A percentile compares a stretch with the other conserved stretches of the same genome.
Conservation (phyloP, 768 basidiomycete species). For the Boletus pseudopeckii region DNA sequence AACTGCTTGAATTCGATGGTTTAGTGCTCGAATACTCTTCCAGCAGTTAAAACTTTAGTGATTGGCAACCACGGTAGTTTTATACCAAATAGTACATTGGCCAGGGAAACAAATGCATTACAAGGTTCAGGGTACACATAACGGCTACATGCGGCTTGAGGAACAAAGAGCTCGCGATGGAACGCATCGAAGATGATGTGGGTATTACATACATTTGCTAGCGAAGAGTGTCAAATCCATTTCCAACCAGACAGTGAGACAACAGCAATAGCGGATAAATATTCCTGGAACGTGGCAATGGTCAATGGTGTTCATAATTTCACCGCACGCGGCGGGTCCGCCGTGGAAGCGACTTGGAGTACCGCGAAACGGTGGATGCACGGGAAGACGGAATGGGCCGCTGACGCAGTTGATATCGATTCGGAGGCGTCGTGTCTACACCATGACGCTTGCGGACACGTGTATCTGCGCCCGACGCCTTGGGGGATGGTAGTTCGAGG, state of each 20-base stretch:
- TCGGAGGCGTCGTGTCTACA: conserved; percentile 2
- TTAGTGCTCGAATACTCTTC: no score
- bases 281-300: conserved; percentile 8
- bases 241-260: conserved; percentile 17
- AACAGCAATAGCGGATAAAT: conserved; percentile 39
- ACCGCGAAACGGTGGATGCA: conserved; percentile 15
- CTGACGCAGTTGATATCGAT: conserved; percentile 31
- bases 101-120: not conserved
- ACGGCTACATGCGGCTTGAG: conserved; percentile 6
- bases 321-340: conserved; percentile 14
- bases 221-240: conserved; percentile 4
- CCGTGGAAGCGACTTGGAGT: conserved; percentile 14
- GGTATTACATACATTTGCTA: conserved; percentile 3
- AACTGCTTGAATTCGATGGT: no score
- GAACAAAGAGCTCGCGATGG: not conserved
- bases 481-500: conserved; percentile 10
- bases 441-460: conserved; percentile 10
- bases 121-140: conserved; percentile 8
- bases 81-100: not conserved
- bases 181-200: not conserved
- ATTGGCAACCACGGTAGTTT: not conserved
- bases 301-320: not conserved
- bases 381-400: conserved; percentile 21
- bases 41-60: no score
- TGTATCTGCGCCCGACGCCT: conserved; percentile 2